Percentiles rank a stretch among this genome's conserved stretches.
Conservation (phyloP, 2,329 filamentous ascomycete genomes). For the Rugonectria rugulosa region DNA sequence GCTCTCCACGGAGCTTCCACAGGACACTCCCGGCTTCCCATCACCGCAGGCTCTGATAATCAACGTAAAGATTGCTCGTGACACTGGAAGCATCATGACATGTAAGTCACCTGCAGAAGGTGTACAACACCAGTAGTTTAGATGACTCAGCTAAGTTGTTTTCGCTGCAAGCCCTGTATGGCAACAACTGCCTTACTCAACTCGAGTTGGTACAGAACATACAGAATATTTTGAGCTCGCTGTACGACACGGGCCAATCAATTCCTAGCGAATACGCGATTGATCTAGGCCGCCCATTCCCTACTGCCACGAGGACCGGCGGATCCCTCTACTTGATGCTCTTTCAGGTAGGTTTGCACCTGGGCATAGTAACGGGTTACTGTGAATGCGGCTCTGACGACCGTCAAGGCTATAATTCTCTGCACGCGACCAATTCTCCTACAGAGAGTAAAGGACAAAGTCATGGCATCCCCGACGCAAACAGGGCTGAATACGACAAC, state of each 20-base stretch:
- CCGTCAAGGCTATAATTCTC: slow-evolving; percentile 38
- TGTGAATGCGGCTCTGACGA: neutral
- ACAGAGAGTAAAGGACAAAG: slow-evolving; percentile 40
- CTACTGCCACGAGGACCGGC: slow-evolving; percentile 33
- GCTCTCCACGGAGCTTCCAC: slow-evolving; percentile 37
- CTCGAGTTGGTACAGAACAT: slow-evolving; percentile 38
- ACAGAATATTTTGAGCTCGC: slow-evolving; percentile 26
- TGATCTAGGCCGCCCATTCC: slow-evolving; percentile 32
- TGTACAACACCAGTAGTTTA: neutral
- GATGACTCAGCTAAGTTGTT: neutral
- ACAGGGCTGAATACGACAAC: slow-evolving; percentile 20
- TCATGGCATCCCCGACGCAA: slow-evolving; percentile 25
- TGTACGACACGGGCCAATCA: slow-evolving; percentile 36
- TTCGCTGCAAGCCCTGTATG: slow-evolving; percentile 33
- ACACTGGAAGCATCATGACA: slow-evolving; percentile 39
- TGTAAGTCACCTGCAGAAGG: slow-evolving; percentile 18
- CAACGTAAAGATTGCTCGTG: slow-evolving; percentile 38
- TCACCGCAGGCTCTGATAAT: slow-evolving; percentile 36
- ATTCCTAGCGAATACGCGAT: slow-evolving; percentile 33
- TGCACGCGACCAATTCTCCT: slow-evolving; percentile 40
- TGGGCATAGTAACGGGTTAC: neutral
- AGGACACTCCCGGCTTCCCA: slow-evolving; percentile 35
- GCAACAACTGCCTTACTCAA: slow-evolving; percentile 34
- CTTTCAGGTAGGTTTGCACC: slow-evolving; percentile 32
- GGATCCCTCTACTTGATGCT: slow-evolving; percentile 40